A percentile compares a stretch with the other conserved stretches of the same genome.
Conservation (phyloP, 306 rosid species). For the Lathyrus oleraceus region DNA sequence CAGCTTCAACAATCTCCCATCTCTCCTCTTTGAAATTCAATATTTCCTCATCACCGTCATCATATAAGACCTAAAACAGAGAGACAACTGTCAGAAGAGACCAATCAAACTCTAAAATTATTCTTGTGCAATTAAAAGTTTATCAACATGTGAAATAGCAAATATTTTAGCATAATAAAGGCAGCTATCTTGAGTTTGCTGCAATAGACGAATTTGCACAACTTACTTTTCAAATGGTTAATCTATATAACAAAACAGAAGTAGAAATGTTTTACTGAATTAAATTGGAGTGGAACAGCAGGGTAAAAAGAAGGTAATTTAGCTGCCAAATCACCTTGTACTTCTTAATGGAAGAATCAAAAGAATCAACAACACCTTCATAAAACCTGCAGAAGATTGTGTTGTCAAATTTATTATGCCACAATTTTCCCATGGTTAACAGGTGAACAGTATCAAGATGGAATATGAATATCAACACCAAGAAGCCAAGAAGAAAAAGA, state of each 20-base stretch:
- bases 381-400: constrained; percentile 62
- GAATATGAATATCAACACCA: constrained; percentile 10
- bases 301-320: not conserved
- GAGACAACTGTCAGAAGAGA: constrained; percentile 17
- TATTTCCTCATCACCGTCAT: constrained; percentile 68
- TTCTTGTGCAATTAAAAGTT: not conserved
- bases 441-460: not conserved
- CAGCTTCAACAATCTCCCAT: constrained; percentile 49
- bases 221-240: not conserved
- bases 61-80: constrained; percentile 58
- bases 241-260: constrained; percentile 15
- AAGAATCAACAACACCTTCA: constrained; percentile 57
- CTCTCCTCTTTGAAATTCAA: constrained; percentile 56
- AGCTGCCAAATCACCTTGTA: constrained; percentile 62
- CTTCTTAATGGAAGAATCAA: constrained; percentile 51
- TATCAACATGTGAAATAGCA: not conserved
- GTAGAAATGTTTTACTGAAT: not conserved
- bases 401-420: constrained; percentile 6
- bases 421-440: not conserved
- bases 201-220: not conserved
- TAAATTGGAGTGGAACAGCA: not conserved
- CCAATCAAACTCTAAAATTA: not conserved
- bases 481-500: not conserved
- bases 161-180: not conserved
- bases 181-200: not conserved